Base-by-base conservation (phyloP, 805 yeast species). In the Candida succiphila region DNA sequence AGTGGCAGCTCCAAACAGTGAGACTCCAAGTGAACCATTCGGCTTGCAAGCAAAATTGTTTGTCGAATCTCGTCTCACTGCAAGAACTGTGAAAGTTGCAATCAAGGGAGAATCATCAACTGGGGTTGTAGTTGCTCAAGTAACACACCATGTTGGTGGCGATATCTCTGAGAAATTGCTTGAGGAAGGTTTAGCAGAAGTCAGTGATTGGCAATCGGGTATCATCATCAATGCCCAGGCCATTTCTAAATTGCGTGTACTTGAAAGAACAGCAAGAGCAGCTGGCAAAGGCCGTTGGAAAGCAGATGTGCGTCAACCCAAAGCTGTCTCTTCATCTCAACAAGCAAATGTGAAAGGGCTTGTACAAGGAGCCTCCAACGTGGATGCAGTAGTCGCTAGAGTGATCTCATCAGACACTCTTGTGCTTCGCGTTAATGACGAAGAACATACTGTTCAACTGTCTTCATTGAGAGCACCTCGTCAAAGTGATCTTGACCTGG, bases 81-180 rank as follows among this genome's bases (percentile, higher is more conserved):
- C 77, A 33, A 72, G 79, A 37, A 65, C 68, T 30, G 76, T 78
- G 23, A 67, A 69, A 35, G 71, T 76, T 18, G 53, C 65, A 2
- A 58, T 82, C 38, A 40, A 80, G 23, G 89, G 87, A 23, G 72
- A 67, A 40, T 69, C 69, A 28, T 69, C 77, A 33, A 56, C 66
- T n/a, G 84, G 82, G 9, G 68, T 75, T 19, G 69, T 78, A 7
- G 61, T 78, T 35, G 82, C 67, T 15, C 58, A 69, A 31, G 53
- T 84, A 25, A 49, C 63, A 35, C 89, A 82, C 48, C 85, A 94
- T 22, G 80, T 82, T 4, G 94, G 94, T 14, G 94, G 94, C n/a
- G 76, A 77, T 40, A 76, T 84, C 45, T 74, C 80, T 37, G 81
- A 75, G 42, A 71, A 72, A 41, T 59, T 85, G 36, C 64, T 85